These are phyloP conservation scores for Acanthamoeba lenticulata DNA, from an alignment of 208 protist genomes.

Conservation along the genomic window DNA sequence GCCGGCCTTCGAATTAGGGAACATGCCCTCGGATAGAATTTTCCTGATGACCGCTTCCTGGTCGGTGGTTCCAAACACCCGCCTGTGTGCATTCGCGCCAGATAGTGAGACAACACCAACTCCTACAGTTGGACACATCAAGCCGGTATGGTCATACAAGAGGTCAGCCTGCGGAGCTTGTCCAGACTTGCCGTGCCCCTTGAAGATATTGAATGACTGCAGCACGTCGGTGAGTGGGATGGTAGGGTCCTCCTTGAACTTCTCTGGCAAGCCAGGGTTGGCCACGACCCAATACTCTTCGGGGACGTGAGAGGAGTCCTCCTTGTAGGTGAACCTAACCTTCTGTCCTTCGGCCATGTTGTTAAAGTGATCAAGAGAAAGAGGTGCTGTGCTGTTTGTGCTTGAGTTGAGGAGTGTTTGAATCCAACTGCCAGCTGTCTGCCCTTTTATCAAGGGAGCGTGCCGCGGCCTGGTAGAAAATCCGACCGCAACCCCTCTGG, in stretches of 20 bases:
- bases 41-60: slow-evolving; percentile 38
- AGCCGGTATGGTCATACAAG: background rate
- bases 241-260: slow-evolving; percentile 21
- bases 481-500: too few relatives aligned
- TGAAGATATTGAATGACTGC: slow-evolving; percentile 64
- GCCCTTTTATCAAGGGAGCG: too few relatives aligned
- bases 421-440: too few relatives aligned
- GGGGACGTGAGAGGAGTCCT: background rate
- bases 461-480: too few relatives aligned
- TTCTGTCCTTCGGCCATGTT: slow-evolving; percentile 1
- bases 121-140: background rate
- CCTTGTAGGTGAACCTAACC: background rate
- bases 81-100: background rate
- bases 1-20: background rate
- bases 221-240: slow-evolving; percentile 38
- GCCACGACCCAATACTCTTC: slow-evolving; percentile 45
- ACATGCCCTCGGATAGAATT: slow-evolving; percentile 52
- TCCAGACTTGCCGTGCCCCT: slow-evolving; percentile 24
- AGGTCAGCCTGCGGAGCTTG: background rate
- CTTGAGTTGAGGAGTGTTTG: too few relatives aligned
- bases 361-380: too few relatives aligned
- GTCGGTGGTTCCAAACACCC: slow-evolving; percentile 43
- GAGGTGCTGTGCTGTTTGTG: too few relatives aligned
- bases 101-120: background rate
- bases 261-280: slow-evolving; percentile 63